phyloP scores from a whole-genome alignment of 225 moss, liverwort and hornwort genomes.

The Neckera pumila region DNA sequence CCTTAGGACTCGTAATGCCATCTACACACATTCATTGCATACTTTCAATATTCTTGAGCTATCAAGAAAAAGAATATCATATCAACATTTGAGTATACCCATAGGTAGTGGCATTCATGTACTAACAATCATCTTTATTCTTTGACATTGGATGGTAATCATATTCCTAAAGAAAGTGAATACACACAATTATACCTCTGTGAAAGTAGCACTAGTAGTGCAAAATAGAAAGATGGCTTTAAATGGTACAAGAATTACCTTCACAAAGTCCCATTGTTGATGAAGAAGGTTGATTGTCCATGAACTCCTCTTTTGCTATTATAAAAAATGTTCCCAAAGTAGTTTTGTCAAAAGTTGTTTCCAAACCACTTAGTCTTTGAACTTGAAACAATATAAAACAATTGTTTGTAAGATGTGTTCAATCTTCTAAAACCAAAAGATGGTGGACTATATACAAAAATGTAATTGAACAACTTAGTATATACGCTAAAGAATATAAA shows the following conservation, averaged over 20 bases:
- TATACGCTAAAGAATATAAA: no score
- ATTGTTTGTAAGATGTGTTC: not conserved
- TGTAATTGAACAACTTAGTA: no score
- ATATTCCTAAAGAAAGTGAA: not conserved
- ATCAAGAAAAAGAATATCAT: not conserved
- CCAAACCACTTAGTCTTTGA: not conserved
- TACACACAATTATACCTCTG: accelerated
- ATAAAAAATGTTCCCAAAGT: not conserved
- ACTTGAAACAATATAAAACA: not conserved
- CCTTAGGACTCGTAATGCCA: accelerated
- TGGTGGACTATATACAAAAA: not conserved
- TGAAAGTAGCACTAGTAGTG: not conserved
- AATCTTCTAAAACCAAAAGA: not conserved
- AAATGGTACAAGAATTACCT: not conserved
- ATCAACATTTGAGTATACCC: accelerated
- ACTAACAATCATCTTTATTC: not conserved
- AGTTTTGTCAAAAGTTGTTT: not conserved
- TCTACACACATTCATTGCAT: not conserved
- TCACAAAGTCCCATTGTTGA: accelerated
- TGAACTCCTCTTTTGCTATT: not conserved
- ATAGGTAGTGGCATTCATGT: not conserved
- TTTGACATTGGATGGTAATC: not conserved
- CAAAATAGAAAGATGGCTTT: not conserved
- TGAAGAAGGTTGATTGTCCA: not conserved
- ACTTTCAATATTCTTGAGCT: accelerated